Evolutionary conservation across 129 eudicot species (phyloP).

Genomic region (Flaveria ramosissima): DNA sequence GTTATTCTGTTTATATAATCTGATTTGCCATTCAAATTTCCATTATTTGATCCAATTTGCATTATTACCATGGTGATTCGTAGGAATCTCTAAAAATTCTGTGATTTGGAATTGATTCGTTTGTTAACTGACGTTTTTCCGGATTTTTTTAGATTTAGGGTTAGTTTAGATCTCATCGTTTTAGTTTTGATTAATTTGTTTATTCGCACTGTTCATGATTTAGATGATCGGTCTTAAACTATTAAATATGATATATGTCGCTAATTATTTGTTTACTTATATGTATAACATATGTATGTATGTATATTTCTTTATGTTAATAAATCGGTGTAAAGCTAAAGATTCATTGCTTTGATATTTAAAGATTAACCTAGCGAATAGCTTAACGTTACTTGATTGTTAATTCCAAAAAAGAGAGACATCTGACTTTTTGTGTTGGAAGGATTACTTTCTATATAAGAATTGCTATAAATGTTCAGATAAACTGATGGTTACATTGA

Average conservation of each 20-base stretch:
- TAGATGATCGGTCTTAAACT: background rate
- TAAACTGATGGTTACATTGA: slow-evolving; percentile 10
- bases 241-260: background rate
- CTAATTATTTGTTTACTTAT: background rate
- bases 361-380: slow-evolving; percentile 1
- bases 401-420: background rate
- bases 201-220: too few relatives aligned
- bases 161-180: background rate
- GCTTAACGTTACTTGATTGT: background rate
- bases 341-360: slow-evolving; percentile 17
- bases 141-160: slow-evolving; percentile 26
- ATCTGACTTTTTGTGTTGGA: background rate
- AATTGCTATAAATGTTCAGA: background rate
- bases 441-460: slow-evolving; percentile 4
- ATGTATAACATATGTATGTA: background rate
- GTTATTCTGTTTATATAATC: slow-evolving; percentile 9
- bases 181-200: too few relatives aligned
- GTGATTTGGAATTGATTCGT: slow-evolving; percentile 2
- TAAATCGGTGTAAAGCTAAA: slow-evolving; percentile 6
- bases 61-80: slow-evolving; percentile 8
- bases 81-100: background rate
- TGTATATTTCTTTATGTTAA: background rate
- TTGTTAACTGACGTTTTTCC: background rate
- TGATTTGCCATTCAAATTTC: background rate
- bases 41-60: slow-evolving; percentile 20